Conservation (phyloP, 176 grass and related monocot genomes). For the Neostapfia colusana region DNA sequence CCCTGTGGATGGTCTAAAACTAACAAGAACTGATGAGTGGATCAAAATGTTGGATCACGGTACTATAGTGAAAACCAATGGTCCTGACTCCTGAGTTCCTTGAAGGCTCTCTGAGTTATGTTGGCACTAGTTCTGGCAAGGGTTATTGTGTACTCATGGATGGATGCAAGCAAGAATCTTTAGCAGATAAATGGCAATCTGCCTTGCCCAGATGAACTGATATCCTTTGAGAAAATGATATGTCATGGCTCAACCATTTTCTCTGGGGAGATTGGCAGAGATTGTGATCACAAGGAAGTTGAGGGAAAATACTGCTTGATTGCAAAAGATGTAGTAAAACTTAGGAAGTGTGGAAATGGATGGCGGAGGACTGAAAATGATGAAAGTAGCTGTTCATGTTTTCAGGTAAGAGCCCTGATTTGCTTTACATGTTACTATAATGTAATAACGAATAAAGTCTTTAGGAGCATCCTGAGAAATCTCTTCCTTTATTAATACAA, state of each 20-base stretch:
- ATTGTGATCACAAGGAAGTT: constrained; percentile 36
- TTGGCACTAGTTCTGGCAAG: constrained; percentile 46
- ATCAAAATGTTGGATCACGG: constrained; percentile 51
- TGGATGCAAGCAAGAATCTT: constrained; percentile 67
- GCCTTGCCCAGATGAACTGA: constrained; percentile 64
- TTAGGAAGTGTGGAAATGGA: constrained; percentile 70
- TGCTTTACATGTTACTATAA: constrained; percentile 24
- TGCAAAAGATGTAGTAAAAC: constrained; percentile 80
- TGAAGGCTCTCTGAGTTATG: constrained; percentile 40
- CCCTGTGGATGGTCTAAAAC: constrained; percentile 67
- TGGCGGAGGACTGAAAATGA: constrained; percentile 42
- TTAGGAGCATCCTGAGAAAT: constrained; percentile 16
- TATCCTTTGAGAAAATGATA: constrained; percentile 41
- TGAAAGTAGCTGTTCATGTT: constrained; percentile 56
- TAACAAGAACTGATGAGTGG: constrained; percentile 69
- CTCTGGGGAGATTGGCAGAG: constrained; percentile 15
- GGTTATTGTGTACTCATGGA: constrained; percentile 85
- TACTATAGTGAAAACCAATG: constrained; percentile 36
- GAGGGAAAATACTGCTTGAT: constrained; percentile 68
- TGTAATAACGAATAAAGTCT: background rate
- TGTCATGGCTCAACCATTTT: constrained; percentile 43
- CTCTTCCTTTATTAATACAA: constrained; percentile 23
- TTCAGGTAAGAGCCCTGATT: constrained; percentile 54
- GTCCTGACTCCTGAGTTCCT: constrained; percentile 27
- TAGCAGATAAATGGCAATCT: constrained; percentile 52